phyloP scores from a whole-genome alignment of 2,329 filamentous ascomycete genomes.

The Diplodia intermedia region DNA sequence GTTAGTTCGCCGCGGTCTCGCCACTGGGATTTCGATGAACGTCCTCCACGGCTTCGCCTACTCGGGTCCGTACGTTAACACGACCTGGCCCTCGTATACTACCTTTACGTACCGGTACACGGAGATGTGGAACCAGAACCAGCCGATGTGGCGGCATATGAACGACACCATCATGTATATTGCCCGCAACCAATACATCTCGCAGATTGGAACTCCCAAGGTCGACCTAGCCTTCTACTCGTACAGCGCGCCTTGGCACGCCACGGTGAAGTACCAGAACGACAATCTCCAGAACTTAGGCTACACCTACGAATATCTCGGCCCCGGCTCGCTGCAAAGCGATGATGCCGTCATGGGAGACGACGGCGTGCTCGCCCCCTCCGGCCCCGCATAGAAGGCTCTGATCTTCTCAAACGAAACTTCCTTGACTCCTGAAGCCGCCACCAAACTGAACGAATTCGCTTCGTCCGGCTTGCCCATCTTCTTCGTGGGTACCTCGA shows the following conservation, averaged over 20 bases:
- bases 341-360: slow-evolving; percentile 46
- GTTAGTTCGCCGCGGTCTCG: slow-evolving; percentile 49
- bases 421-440: slow-evolving; percentile 45
- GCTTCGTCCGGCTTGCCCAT: slow-evolving; percentile 53
- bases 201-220: slow-evolving; percentile 50
- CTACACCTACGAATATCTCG: slow-evolving; percentile 55
- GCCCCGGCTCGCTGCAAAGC: slow-evolving; percentile 54
- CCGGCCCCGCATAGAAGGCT: slow-evolving; percentile 51
- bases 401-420: slow-evolving; percentile 51
- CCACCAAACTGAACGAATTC: slow-evolving; percentile 45
- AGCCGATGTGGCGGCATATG: slow-evolving; percentile 54
- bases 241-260: slow-evolving; percentile 34
- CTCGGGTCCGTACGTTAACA: slow-evolving; percentile 52
- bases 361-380: slow-evolving; percentile 48
- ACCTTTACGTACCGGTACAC: slow-evolving; percentile 54
- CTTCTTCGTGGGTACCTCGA: slow-evolving; percentile 43
- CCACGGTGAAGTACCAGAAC: slow-evolving; percentile 33
- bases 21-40: slow-evolving; percentile 53
- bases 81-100: slow-evolving; percentile 59
- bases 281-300: slow-evolving; percentile 38
- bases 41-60: slow-evolving; percentile 56
- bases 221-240: slow-evolving; percentile 54
- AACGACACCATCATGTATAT: slow-evolving; percentile 49
- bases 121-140: slow-evolving; percentile 49
- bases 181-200: slow-evolving; percentile 48